These are phyloP conservation scores for Colletotrichum trifolii DNA, from an alignment of 2,329 filamentous ascomycete genomes.

Conservation along the genomic window DNA sequence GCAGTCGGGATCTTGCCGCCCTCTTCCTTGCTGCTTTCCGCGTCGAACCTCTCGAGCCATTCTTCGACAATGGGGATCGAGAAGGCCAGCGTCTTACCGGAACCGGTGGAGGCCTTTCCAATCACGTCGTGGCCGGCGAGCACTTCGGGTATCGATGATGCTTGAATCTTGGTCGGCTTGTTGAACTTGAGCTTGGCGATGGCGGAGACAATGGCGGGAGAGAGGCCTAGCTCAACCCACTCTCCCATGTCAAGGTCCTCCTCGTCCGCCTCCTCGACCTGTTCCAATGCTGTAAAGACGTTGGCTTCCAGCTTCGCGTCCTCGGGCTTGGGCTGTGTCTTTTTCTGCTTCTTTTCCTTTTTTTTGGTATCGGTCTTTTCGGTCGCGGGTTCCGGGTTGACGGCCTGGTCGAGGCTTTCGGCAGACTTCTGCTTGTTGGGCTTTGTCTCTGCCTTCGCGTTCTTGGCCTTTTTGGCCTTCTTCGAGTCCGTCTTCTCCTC, in stretches of 20 bases:
- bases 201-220: slow-evolving; percentile 75
- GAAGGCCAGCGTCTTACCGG: slow-evolving; percentile 95
- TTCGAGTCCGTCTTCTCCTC: slow-evolving; percentile 42
- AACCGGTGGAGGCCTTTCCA: slow-evolving; percentile 95
- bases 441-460: slow-evolving; percentile 46
- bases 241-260: slow-evolving; percentile 78
- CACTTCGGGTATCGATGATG: slow-evolving; percentile 82
- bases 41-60: slow-evolving; percentile 67
- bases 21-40: slow-evolving; percentile 42
- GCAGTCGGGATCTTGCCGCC: slow-evolving; percentile 69
- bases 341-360: slow-evolving; percentile 47
- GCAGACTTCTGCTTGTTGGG: slow-evolving; percentile 38
- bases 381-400: not conserved
- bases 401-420: not conserved
- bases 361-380: slow-evolving; percentile 40
- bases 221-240: slow-evolving; percentile 82
- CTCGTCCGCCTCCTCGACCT: slow-evolving; percentile 65
- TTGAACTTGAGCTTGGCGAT: slow-evolving; percentile 83
- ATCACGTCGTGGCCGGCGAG: slow-evolving; percentile 88
- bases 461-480: slow-evolving; percentile 43
- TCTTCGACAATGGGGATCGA: slow-evolving; percentile 91
- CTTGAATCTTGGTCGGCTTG: slow-evolving; percentile 85
- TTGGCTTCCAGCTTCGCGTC: slow-evolving; percentile 57
- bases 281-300: slow-evolving; percentile 67
- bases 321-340: slow-evolving; percentile 44